Evolutionary conservation across 1,284 basidiomycete genomes (phyloP), one percentile per base, ranked within the genome.

Genomic region (Cutaneotrichosporon mucoides): DNA sequence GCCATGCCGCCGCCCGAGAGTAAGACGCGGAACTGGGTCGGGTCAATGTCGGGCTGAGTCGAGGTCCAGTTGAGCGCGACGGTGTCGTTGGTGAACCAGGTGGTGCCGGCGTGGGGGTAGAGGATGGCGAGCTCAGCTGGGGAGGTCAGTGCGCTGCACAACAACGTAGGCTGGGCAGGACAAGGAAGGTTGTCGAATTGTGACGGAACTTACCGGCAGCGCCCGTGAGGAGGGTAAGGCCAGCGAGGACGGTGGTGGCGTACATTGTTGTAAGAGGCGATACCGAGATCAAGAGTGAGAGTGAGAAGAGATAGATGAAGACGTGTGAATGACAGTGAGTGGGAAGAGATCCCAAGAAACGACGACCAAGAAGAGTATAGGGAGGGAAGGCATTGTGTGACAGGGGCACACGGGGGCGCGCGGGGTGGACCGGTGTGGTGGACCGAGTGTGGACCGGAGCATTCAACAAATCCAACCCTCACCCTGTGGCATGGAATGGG

Each of bases 41-140:
- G 70, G 62, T 77, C 75, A 8, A 61, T 64, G 1, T 55, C 50
- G 10, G 69, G 49, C 24, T 62, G 52, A 10, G 70, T 61, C 8
- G 61, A 48, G 6, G 75, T 74, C 75, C 75, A 78, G 56, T 75
- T 77, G 59, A 75, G 52, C 8, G 62, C 57, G 54, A 77, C 75
- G 5, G 75, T 74, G 62, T 69, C 64, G 67, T 78, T 78, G 41
- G 64, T 68, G 66, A 68, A 70, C 72, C 71, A 73, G 33, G 70
- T 66, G 36, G 70, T 62, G 15, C 67, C 57, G 15, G 69, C 65
- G 44, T 64, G 59, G 44, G 75, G 75, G 52, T 66, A 65, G 51
- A 71, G 60, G 61, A 76, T 69, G 24, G 66, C 57, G 49, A 74
- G 65, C 37, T 65, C 70, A 35, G 74, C 74, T 76, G 60, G 7